These are phyloP conservation scores for Penicillium decumbens DNA, from an alignment of 2,329 filamentous ascomycete species.

Conservation along the genomic window DNA sequence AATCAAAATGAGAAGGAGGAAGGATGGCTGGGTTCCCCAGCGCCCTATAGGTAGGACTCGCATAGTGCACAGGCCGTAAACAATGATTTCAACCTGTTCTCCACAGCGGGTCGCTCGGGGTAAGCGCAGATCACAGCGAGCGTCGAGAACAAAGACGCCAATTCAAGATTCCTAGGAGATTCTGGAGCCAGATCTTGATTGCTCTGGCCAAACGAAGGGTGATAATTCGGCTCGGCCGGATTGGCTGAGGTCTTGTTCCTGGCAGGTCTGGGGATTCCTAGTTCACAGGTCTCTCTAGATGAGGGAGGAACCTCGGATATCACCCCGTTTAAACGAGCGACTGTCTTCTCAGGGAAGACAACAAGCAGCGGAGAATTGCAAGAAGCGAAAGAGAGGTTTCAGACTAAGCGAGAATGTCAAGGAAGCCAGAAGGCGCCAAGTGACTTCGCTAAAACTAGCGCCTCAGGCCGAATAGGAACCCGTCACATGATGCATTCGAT, in stretches of 20 bases:
- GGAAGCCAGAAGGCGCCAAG: conserved; percentile 16
- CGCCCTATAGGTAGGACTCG: conserved; percentile 14
- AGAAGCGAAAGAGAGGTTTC: neutral
- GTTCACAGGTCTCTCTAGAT: neutral
- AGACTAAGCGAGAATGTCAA: conserved; percentile 14
- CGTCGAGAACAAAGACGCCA: conserved; percentile 8
- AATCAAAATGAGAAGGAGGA: conserved; percentile 15
- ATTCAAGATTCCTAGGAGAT: neutral
- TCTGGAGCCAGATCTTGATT: neutral
- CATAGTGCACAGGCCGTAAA: conserved; percentile 18
- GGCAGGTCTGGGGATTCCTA: conserved; percentile 7
- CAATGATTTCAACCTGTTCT: conserved; percentile 17
- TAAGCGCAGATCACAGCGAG: conserved; percentile 15
- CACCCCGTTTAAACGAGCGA: conserved; percentile 16
- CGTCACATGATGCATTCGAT: conserved; percentile 22
- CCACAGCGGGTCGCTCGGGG: conserved; percentile 23
- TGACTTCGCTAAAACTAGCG: conserved; percentile 12
- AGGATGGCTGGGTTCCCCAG: conserved; percentile 12
- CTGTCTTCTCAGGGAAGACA: conserved; percentile 6
- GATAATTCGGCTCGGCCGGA: neutral
- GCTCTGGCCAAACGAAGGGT: neutral
- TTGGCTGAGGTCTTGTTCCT: conserved; percentile 7
- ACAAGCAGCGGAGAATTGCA: conserved; percentile 1
- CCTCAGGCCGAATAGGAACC: conserved; percentile 8
- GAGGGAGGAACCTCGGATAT: neutral